Evolutionary conservation across 768 basidiomycete genomes (phyloP).

Genomic region (Agaricus bisporus): DNA sequence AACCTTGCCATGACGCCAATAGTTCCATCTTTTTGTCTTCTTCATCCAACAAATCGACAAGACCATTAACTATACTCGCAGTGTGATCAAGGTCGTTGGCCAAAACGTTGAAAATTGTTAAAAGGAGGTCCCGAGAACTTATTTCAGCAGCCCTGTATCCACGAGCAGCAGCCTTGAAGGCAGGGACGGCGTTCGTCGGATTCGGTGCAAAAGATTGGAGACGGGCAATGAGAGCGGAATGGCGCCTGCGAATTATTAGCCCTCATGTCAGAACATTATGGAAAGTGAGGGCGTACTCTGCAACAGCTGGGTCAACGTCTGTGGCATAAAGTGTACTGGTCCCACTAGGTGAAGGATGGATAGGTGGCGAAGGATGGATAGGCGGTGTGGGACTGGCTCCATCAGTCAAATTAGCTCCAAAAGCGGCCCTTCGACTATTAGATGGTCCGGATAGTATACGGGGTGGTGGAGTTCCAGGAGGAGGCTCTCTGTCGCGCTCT

Average conservation of each 20-base stretch:
- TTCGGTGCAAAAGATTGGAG: slow-evolving; percentile 55
- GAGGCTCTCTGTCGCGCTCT: slow-evolving; percentile 47
- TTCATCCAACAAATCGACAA: slow-evolving; percentile 77
- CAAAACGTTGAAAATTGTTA: slow-evolving; percentile 73
- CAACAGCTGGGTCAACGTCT: slow-evolving; percentile 43
- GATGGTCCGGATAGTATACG: slow-evolving; percentile 19
- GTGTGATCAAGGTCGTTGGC: slow-evolving; percentile 59
- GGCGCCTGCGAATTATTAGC: slow-evolving; percentile 40
- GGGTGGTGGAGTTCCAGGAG: slow-evolving; percentile 27
- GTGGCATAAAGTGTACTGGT: slow-evolving; percentile 32
- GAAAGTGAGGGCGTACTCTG: slow-evolving; percentile 39
- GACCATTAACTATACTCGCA: slow-evolving; percentile 61
- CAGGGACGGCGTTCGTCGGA: slow-evolving; percentile 49
- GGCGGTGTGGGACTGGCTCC: slow-evolving; percentile 1
- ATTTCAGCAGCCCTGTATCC: slow-evolving; percentile 75
- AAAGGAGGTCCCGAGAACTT: slow-evolving; percentile 78
- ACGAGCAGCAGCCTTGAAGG: slow-evolving; percentile 69
- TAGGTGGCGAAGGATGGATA: slow-evolving; percentile 11
- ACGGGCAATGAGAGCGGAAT: slow-evolving; percentile 58
- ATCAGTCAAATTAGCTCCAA: slow-evolving; percentile 53
- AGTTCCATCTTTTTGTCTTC: slow-evolving; percentile 79
- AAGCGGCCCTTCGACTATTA: slow-evolving; percentile 53
- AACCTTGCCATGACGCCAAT: slow-evolving; percentile 74
- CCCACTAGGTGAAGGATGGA: slow-evolving; percentile 22
- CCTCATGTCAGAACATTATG: background rate